Percentiles rank a stretch among this genome's conserved stretches.
phyloP scores from a whole-genome alignment of 2,329 filamentous ascomycete genomes.

The Alternaria triticina region DNA sequence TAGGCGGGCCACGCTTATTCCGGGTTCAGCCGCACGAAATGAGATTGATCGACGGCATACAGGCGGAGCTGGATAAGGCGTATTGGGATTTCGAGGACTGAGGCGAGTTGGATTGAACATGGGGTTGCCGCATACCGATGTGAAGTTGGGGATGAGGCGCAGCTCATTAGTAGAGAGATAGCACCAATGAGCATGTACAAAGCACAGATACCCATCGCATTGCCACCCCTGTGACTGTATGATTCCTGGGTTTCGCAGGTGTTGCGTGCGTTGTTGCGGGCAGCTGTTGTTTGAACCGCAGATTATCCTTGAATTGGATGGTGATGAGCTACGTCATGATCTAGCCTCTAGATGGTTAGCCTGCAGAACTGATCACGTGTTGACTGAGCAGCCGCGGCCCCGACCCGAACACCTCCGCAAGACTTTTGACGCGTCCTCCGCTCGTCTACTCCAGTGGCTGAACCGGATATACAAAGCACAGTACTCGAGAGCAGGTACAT shows the following conservation, averaged over 20 bases:
- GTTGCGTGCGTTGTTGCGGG: not conserved
- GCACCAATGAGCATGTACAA: not conserved
- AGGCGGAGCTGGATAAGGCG: slow-evolving; percentile 1
- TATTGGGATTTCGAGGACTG: slow-evolving; percentile 18
- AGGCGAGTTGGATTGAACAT: not conserved
- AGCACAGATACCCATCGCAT: not conserved
- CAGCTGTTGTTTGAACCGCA: not conserved
- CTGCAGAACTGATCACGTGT: not conserved
- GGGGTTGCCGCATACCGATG: not conserved
- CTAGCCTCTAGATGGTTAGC: not conserved
- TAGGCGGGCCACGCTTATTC: not conserved
- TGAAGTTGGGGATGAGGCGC: not conserved
- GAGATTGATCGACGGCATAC: slow-evolving; percentile 7
- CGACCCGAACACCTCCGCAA: not conserved
- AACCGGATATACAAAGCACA: not conserved
- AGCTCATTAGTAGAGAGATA: not conserved
- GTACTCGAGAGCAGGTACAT: too few relatives aligned
- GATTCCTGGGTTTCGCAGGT: not conserved
- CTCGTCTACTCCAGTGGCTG: not conserved
- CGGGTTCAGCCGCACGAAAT: slow-evolving; percentile 1
- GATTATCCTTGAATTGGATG: not conserved
- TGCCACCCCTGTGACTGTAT: not conserved
- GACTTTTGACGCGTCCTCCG: not conserved
- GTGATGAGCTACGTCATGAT: not conserved
- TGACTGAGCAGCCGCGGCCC: not conserved